Percentiles rank a stretch among this genome's conserved stretches.
phyloP scores from a whole-genome alignment of 352 stramenopile species.

The Phytophthora multivora region DNA sequence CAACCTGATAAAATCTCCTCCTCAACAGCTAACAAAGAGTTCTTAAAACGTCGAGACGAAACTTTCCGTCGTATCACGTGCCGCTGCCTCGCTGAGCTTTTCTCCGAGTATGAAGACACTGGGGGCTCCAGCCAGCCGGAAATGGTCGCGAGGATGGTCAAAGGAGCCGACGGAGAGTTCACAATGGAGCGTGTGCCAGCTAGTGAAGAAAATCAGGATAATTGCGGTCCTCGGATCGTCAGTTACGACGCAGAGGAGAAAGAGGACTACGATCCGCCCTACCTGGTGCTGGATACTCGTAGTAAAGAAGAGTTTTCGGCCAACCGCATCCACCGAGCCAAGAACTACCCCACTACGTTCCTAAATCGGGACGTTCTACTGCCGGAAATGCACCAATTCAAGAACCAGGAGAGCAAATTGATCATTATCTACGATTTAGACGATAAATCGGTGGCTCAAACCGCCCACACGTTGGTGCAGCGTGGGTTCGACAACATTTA shows the following conservation, averaged over 20 bases:
- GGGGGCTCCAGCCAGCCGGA: conserved; percentile 53
- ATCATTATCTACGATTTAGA: conserved; percentile 84
- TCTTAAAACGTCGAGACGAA: conserved; percentile 82
- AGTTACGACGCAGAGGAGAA: conserved; percentile 80
- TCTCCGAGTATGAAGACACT: conserved; percentile 73
- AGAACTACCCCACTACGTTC: conserved; percentile 63
- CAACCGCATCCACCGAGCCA: conserved; percentile 74
- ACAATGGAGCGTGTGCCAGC: conserved; percentile 69
- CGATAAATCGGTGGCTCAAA: conserved; percentile 64
- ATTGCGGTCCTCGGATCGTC: conserved; percentile 62
- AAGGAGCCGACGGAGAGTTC: conserved; percentile 66
- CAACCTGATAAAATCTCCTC: background rate
- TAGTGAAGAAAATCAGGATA: conserved; percentile 40
- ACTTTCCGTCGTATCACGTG: conserved; percentile 76
- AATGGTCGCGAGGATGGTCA: conserved; percentile 80
- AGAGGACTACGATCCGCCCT: conserved; percentile 78
- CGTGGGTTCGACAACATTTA: conserved; percentile 88
- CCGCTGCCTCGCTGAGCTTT: conserved; percentile 74
- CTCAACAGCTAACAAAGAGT: conserved; percentile 74
- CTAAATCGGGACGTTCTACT: conserved; percentile 69
- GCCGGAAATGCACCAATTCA: conserved; percentile 80
- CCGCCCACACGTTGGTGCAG: conserved; percentile 74
- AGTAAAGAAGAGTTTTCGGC: conserved; percentile 68
- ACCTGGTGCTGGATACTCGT: conserved; percentile 75
- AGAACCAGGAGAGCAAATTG: conserved; percentile 78